phyloP scores from a whole-genome alignment of 345 rosid genomes.

The Rhodomyrtus tomentosa region DNA sequence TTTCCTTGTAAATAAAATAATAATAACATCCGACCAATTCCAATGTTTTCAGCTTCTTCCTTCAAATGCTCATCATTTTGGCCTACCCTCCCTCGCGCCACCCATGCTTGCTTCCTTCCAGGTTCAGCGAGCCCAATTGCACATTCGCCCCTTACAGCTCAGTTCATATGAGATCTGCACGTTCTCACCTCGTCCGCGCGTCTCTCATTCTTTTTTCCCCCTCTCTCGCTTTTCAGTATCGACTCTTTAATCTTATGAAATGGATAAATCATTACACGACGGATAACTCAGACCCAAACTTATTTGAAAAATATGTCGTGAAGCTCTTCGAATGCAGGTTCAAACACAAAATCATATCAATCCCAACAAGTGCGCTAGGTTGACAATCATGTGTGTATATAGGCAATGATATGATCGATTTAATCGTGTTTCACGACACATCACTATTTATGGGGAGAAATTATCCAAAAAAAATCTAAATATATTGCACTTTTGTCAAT shows the following conservation, averaged over 20 bases:
- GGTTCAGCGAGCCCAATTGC: background rate
- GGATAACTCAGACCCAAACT: background rate
- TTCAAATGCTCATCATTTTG: background rate
- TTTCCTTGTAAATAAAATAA: background rate
- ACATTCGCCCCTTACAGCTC: background rate
- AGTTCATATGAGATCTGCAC: background rate
- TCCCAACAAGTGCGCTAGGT: background rate
- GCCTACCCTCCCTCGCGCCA: background rate
- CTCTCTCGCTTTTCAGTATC: too few relatives aligned
- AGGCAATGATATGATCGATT: too few relatives aligned
- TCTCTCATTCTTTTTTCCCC: too few relatives aligned
- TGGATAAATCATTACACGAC: too few relatives aligned
- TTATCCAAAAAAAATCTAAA: too few relatives aligned
- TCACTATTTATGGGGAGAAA: too few relatives aligned
- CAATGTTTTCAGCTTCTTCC: background rate
- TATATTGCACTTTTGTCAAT: too few relatives aligned
- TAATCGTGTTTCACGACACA: background rate
- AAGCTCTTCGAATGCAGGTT: background rate
- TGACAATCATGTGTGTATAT: background rate
- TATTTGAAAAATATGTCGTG: too few relatives aligned
- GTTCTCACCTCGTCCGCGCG: background rate
- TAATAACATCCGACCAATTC: background rate
- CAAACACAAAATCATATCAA: background rate
- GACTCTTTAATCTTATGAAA: too few relatives aligned
- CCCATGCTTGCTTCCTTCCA: background rate